Evolutionary conservation across 1,139 yeast species (phyloP).

Genomic region (Blastobotrys proliferans): DNA sequence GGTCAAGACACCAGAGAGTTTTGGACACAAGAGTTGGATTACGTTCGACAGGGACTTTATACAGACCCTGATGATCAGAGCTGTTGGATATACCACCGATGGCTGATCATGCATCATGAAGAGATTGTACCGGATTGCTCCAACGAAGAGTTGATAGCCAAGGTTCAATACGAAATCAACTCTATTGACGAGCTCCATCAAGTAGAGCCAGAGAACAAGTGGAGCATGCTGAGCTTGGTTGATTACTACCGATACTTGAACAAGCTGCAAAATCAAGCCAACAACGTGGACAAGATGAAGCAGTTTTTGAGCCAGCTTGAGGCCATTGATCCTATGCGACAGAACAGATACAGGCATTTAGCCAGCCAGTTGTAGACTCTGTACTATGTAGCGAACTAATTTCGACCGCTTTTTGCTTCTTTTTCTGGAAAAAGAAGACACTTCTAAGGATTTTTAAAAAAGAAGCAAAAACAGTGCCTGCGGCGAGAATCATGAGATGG

Average conservation of each 20-base stretch:
- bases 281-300: conserved; percentile 28
- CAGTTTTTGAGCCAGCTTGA: conserved; percentile 43
- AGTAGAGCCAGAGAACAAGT: conserved; percentile 39
- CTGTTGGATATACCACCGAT: conserved; percentile 81
- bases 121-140: conserved; percentile 36
- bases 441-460: too few species aligned
- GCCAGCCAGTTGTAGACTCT: conserved; percentile 1
- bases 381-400: background rate
- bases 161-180: conserved; percentile 31
- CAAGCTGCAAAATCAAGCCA: conserved; percentile 20
- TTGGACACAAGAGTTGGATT: conserved; percentile 55
- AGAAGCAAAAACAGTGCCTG: too few species aligned
- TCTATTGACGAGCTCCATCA: conserved; percentile 35
- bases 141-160: conserved; percentile 19
- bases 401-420: background rate
- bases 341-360: conserved; percentile 34
- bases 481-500: conserved; percentile 12
- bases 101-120: conserved; percentile 64
- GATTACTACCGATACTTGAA: conserved; percentile 22
- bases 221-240: conserved; percentile 37
- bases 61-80: conserved; percentile 95
- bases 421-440: too few species aligned
- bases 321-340: conserved; percentile 65
- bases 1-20: conserved; percentile 35
- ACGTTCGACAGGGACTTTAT: conserved; percentile 78